Evolutionary conservation across 1,284 basidiomycete genomes (phyloP), one percentile per base, ranked within the genome.

Genomic region (Chiua sp.): DNA sequence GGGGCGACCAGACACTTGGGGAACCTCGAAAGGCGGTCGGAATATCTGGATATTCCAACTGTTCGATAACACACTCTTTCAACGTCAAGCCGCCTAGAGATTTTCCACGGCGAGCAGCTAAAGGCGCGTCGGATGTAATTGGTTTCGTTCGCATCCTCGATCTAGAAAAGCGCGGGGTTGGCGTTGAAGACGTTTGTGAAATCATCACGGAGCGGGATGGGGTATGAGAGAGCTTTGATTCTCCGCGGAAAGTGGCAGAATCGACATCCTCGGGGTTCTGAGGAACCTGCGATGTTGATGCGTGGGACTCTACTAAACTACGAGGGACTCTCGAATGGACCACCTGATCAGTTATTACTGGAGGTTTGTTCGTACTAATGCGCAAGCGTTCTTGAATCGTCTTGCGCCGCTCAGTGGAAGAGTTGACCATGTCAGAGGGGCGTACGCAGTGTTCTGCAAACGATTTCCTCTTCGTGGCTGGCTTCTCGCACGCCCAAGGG

Each of bases 11-110:
- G 44, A 74, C 63, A 20, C 79, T 77, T 4, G 83, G 79, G n/a
- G 84, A 81, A 6, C 87, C 85, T 22, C 82, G 72, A 72, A 88
- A 88, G 16, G 87, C 82, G 23, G 85, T 84, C 20, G 87, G 87
- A 48, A 88, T 85, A 55, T 78, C 78, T 39, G 87, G 86, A 71
- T 88, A 88, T 46, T 78, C 63, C 61, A 74, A 66, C 18, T 68
- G 62, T 35, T 66, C 64, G 23, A 69, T 65, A n/a, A 64, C 49
- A 46, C 68, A 65, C 48, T 67, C 63, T 50, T 71, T 71, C 33
- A 84, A 59, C 28, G 74, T 66, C 44, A 88, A 69, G 4, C 79
- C 75, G 35, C 80, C 69, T 20, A 80, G 63, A 47, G 76, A 75
- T 68, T 79, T 82, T 46, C 88, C 87, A 59, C 87, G 79, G 18